These are phyloP conservation scores for Basipetospora chlamydospora DNA, from an alignment of 2,329 filamentous ascomycete species.

Conservation along the genomic window DNA sequence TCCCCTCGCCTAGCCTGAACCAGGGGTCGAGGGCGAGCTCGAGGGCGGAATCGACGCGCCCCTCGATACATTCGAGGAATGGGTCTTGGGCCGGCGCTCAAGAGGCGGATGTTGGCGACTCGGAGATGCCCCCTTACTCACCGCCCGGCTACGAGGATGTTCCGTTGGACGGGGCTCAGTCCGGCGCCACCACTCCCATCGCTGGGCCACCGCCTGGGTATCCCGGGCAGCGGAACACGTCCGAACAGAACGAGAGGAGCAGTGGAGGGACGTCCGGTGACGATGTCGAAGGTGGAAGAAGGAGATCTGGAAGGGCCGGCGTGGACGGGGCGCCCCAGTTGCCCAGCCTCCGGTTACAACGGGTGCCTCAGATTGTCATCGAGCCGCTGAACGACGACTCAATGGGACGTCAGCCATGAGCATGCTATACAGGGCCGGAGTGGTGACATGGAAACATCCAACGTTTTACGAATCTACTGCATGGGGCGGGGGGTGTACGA, in stretches of 20 bases:
- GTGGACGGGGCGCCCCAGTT: slow-evolving; percentile 30
- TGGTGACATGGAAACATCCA: too few species aligned
- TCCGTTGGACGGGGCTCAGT: slow-evolving; percentile 24
- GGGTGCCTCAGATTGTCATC: slow-evolving; percentile 43
- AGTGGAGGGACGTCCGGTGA: background rate
- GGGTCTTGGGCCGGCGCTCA: slow-evolving; percentile 38
- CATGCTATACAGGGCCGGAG: too few species aligned
- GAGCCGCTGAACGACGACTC: slow-evolving; percentile 28
- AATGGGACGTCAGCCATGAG: too few species aligned
- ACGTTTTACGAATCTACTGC: too few species aligned
- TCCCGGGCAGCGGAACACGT: slow-evolving; percentile 16
- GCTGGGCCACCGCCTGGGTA: slow-evolving; percentile 38
- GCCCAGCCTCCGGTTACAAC: slow-evolving; percentile 34
- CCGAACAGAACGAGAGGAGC: background rate
- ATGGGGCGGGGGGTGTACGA: too few species aligned
- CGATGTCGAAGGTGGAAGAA: background rate
- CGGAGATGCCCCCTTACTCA: slow-evolving; percentile 25
- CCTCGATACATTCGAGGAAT: slow-evolving; percentile 17
- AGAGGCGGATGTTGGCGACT: slow-evolving; percentile 34
- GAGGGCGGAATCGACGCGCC: slow-evolving; percentile 24
- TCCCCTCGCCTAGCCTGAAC: slow-evolving; percentile 23
- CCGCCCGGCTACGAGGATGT: slow-evolving; percentile 42
- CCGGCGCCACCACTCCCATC: slow-evolving; percentile 25
- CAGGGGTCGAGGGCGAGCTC: slow-evolving; percentile 26
- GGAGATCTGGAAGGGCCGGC: too few species aligned